phyloP scores from a whole-genome alignment of 306 rosid genomes.

The Gastrolobium villosum region DNA sequence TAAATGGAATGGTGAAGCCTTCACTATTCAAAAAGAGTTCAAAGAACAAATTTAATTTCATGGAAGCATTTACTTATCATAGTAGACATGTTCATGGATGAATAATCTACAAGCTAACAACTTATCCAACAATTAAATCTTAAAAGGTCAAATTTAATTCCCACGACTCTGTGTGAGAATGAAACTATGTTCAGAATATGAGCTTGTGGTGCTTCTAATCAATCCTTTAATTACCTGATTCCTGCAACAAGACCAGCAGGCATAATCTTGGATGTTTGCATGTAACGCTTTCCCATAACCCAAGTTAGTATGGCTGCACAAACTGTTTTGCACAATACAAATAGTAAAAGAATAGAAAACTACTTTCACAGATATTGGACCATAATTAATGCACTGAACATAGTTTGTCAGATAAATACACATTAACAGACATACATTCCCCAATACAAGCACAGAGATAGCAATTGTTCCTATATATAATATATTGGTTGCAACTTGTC shows the following conservation, averaged over 20 bases:
- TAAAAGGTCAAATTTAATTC: neutral
- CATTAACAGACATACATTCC: neutral
- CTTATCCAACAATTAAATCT: conserved; percentile 21
- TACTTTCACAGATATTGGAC: neutral
- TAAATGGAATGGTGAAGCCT: too few relatives aligned
- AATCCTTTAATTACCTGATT: conserved; percentile 65
- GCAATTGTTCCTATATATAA: neutral
- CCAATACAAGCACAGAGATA: neutral
- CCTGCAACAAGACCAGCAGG: conserved; percentile 93
- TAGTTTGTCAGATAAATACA: conserved; percentile 12
- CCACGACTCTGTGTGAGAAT: neutral
- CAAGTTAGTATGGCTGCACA: conserved; percentile 68
- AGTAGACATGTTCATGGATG: neutral
- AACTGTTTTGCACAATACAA: conserved; percentile 58
- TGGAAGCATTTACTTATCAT: conserved; percentile 25
- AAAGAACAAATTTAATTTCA: neutral
- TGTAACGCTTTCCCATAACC: conserved; percentile 85
- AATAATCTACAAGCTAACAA: conserved; percentile 26
- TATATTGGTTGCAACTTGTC: neutral
- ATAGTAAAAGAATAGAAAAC: conserved; percentile 2
- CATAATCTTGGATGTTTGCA: conserved; percentile 83
- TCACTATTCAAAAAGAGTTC: too few relatives aligned
- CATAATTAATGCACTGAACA: conserved; percentile 21
- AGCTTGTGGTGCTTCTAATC: neutral
- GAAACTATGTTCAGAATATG: neutral